Conservation (phyloP, 306 rosid species). For the Argentina anserina region DNA sequence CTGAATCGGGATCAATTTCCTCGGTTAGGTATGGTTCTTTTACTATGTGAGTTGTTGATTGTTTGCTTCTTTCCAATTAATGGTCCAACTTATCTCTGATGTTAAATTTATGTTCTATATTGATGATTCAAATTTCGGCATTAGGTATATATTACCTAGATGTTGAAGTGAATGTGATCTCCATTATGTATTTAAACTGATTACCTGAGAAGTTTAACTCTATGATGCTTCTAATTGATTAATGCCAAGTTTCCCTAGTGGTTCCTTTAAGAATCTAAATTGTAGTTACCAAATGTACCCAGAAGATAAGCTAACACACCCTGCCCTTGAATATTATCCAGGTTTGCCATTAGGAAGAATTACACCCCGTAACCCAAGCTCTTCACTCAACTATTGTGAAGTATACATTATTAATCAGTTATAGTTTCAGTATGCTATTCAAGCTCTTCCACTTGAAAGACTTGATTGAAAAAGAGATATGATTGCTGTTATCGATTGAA, state of each 20-base stretch:
- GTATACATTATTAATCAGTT: too few relatives aligned
- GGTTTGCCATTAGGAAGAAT: too few relatives aligned
- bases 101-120: background rate
- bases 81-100: background rate
- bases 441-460: too few relatives aligned
- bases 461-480: too few relatives aligned
- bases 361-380: too few relatives aligned
- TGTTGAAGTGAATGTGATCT: background rate
- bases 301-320: too few relatives aligned
- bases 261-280: background rate
- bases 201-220: background rate
- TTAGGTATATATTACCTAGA: background rate
- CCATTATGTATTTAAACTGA: background rate
- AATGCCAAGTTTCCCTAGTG: background rate
- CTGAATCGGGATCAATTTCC: conserved; percentile 41
- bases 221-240: background rate
- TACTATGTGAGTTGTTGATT: background rate
- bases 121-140: background rate
- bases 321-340: too few relatives aligned
- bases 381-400: too few relatives aligned
- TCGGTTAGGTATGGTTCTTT: conserved; percentile 59
- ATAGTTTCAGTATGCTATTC: too few relatives aligned
- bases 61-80: background rate
- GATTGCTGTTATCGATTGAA: too few relatives aligned
- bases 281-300: too few relatives aligned